Conservation (phyloP, 2,329 filamentous ascomycete species). For the Laburnicola sp. region DNA sequence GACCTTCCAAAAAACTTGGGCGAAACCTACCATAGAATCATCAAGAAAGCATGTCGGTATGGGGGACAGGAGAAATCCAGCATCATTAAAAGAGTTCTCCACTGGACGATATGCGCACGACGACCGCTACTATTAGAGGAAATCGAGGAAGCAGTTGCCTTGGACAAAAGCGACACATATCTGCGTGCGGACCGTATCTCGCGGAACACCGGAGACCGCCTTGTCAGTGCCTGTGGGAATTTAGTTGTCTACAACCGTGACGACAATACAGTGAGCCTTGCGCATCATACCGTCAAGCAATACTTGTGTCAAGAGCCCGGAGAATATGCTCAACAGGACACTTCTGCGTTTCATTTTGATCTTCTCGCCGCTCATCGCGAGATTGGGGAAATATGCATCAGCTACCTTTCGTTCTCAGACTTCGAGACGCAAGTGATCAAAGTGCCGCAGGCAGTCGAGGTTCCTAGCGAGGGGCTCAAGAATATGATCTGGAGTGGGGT, state of each 20-base stretch:
- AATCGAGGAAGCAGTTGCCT: conserved; percentile 22
- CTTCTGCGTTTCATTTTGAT: conserved; percentile 30
- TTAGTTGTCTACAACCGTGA: conserved; percentile 12
- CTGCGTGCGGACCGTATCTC: conserved; percentile 12
- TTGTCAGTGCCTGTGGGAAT: conserved; percentile 18
- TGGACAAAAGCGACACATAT: conserved; percentile 14
- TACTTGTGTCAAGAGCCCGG: conserved; percentile 9
- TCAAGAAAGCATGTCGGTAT: conserved; percentile 9
- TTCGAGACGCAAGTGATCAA: conserved; percentile 42
- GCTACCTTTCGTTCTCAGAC: conserved; percentile 48
- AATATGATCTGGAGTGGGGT: neutral
- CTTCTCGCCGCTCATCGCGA: conserved; percentile 29
- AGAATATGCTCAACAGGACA: neutral
- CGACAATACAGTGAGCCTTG: conserved; percentile 13
- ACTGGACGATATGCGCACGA: conserved; percentile 20
- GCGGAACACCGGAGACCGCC: conserved; percentile 2
- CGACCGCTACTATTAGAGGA: conserved; percentile 22
- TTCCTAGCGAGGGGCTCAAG: too few relatives aligned
- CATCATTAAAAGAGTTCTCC: conserved; percentile 15
- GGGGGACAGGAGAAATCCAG: conserved; percentile 9
- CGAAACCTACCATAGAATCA: conserved; percentile 30
- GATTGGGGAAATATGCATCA: conserved; percentile 45
- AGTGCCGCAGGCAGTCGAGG: too few relatives aligned
- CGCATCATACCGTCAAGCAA: conserved; percentile 23
- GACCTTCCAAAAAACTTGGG: conserved; percentile 29